Evolutionary conservation across 2,329 filamentous ascomycete genomes (phyloP).

Genomic region (Aspergillus fischeri): DNA sequence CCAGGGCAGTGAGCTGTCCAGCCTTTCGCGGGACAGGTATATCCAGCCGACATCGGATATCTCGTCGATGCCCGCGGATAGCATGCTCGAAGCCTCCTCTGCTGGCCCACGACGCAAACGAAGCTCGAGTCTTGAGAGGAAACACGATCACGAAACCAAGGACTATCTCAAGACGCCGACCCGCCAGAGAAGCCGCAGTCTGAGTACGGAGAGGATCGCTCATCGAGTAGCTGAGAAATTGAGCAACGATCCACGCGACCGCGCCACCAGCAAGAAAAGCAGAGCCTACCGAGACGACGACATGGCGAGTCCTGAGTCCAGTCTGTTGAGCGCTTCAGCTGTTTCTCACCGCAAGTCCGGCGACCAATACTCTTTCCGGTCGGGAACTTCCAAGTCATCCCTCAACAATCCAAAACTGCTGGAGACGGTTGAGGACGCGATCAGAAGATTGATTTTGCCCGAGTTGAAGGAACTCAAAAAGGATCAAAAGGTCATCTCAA

Average conservation of each 20-base stretch:
- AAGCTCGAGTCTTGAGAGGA: slow-evolving; percentile 49
- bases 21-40: slow-evolving; percentile 59
- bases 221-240: slow-evolving; percentile 68
- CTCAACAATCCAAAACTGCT: slow-evolving; percentile 90
- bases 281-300: slow-evolving; percentile 50
- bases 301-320: slow-evolving; percentile 57
- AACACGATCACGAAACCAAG: slow-evolving; percentile 28
- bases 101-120: slow-evolving; percentile 44
- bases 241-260: slow-evolving; percentile 47
- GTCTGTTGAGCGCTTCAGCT: slow-evolving; percentile 55
- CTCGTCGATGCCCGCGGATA: slow-evolving; percentile 73
- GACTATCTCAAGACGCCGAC: slow-evolving; percentile 57
- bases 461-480: slow-evolving; percentile 89
- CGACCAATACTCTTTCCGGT: slow-evolving; percentile 57
- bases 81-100: slow-evolving; percentile 58
- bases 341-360: slow-evolving; percentile 53
- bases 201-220: slow-evolving; percentile 63
- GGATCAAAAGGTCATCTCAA: slow-evolving; percentile 75
- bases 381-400: slow-evolving; percentile 62
- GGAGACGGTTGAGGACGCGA: slow-evolving; percentile 89
- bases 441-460: slow-evolving; percentile 81
- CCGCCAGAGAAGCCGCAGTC: slow-evolving; percentile 57
- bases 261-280: slow-evolving; percentile 42
- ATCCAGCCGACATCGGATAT: slow-evolving; percentile 74
- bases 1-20: slow-evolving; percentile 63